Conservation (phyloP, 2,329 filamentous ascomycete genomes). For the Ophiocordyceps camponoti-saundersi region DNA sequence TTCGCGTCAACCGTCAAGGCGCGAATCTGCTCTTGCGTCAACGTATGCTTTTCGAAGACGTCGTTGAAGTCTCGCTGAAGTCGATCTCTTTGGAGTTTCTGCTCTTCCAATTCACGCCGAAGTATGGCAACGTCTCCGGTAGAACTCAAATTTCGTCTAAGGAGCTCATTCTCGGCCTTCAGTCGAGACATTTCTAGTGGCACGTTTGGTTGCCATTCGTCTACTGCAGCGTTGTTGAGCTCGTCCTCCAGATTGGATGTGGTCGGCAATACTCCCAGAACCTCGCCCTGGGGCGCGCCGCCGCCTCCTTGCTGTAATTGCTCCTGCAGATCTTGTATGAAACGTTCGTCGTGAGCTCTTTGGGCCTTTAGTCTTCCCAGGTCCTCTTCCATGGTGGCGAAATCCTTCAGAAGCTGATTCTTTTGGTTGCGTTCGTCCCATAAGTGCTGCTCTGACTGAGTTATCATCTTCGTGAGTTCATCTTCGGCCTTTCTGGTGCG, state of each 20-base stretch:
- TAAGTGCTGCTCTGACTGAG: conserved; percentile 22
- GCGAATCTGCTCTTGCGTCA: conserved; percentile 40
- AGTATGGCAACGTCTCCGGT: conserved; percentile 36
- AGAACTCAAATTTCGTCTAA: conserved; percentile 35
- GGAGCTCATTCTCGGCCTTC: conserved; percentile 42
- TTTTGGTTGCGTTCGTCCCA: conserved; percentile 27
- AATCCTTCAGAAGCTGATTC: conserved; percentile 26
- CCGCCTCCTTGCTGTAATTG: conserved; percentile 26
- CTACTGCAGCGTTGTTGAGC: conserved; percentile 30
- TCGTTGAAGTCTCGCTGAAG: conserved; percentile 38
- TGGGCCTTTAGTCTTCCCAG: conserved; percentile 29
- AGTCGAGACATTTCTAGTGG: conserved; percentile 38
- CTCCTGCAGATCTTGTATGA: conserved; percentile 42
- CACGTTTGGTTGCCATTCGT: conserved; percentile 20
- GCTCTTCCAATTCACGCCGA: conserved; percentile 37
- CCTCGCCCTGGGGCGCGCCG: conserved; percentile 6
- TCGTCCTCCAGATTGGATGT: conserved; percentile 40
- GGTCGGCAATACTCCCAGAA: conserved; percentile 4
- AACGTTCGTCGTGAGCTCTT: conserved; percentile 31
- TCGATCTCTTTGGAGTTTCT: conserved; percentile 29
- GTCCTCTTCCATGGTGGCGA: conserved; percentile 26
- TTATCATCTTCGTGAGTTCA: conserved; percentile 22
- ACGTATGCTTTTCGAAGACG: conserved; percentile 38
- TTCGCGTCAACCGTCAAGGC: conserved; percentile 32
- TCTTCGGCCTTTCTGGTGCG: conserved; percentile 20